Base-by-base conservation (phyloP, 2,329 filamentous ascomycete genomes). In the Dactylellina leptospora region DNA sequence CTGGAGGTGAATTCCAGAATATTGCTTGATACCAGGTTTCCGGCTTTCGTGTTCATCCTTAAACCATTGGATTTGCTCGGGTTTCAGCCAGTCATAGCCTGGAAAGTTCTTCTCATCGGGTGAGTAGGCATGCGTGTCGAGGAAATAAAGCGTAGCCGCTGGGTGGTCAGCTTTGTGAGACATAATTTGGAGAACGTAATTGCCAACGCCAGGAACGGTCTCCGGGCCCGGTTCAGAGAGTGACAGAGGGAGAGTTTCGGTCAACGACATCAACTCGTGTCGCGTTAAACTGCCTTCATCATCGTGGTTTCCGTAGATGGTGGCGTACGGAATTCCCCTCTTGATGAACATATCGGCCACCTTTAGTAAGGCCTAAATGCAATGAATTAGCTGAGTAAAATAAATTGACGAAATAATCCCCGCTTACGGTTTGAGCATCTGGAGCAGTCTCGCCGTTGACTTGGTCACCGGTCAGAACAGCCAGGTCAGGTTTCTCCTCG, bases 21-120 rank as follows among this genome's bases (percentile, higher is more conserved):
- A 99, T 76, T 92, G 88, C 73, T 86, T 85, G 79, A 96, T 93
- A 71, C 87, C 86, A 77, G 88, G 87, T 81, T 91, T 91, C 48
- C 97, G 81, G 10, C 86, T 82, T 64, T 88, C 83, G 0, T 91
- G 88, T 0, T 91, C 96, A 74, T 86, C 85, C 75, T 87, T 88
- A 83, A 99, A 99, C 95, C 95, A 99, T 62, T 91, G 87, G 69
- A 97, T 96, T 80, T 99, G 95, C 76, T 86, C 92, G 45, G 88
- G 88, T 81, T 97, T 97, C 78, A 99, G 83, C 95, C 95, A 99
- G 81, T 97, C 93, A 79, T 99, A 99, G 50, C 95, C 95, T n/a
- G 87, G 86, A 79, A 88, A 97, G 70, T 91, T 87, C 62, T 88
- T 86, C 80, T 97, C 92, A 78, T 99, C 90, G 0, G 93, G 93